A percentile compares a stretch with the other conserved stretches of the same genome.
phyloP scores from a whole-genome alignment of 176 grass and related monocot species.

The Lolium multiflorum region DNA sequence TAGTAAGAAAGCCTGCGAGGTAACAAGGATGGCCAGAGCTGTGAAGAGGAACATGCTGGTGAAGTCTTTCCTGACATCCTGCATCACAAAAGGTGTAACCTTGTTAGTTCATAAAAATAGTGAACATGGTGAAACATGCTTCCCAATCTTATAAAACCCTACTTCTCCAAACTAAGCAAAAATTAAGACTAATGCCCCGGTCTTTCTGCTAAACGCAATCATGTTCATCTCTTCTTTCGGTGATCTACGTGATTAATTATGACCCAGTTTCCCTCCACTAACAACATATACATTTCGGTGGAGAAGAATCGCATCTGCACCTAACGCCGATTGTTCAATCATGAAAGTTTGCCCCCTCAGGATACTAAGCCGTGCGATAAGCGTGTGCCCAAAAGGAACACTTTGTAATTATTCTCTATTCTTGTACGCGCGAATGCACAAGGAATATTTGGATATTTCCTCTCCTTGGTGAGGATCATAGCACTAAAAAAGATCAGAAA shows the following conservation, averaged over 20 bases:
- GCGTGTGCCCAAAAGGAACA: background rate
- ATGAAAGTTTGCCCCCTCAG: conserved; percentile 47
- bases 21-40: conserved; percentile 59
- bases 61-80: conserved; percentile 63
- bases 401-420: conserved; percentile 42
- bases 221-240: conserved; percentile 20
- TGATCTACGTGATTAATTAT: conserved; percentile 43
- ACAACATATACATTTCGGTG: conserved; percentile 36
- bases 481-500: background rate
- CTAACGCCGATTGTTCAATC: conserved; percentile 45
- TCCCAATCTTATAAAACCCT: background rate
- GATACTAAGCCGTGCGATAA: conserved; percentile 36
- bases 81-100: conserved; percentile 21
- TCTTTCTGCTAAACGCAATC: background rate
- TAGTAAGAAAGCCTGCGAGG: conserved; percentile 66
- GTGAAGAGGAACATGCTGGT: conserved; percentile 45
- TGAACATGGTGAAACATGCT: background rate
- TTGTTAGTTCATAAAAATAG: background rate
- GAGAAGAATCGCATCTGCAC: conserved; percentile 57
- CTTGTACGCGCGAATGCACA: conserved; percentile 48
- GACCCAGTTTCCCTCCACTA: conserved; percentile 48
- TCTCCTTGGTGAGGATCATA: background rate
- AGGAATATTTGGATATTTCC: conserved; percentile 38
- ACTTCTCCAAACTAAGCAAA: background rate
- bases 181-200: background rate